Evolutionary conservation across 345 rosid genomes (phyloP).

Genomic region (Salix purpurea): DNA sequence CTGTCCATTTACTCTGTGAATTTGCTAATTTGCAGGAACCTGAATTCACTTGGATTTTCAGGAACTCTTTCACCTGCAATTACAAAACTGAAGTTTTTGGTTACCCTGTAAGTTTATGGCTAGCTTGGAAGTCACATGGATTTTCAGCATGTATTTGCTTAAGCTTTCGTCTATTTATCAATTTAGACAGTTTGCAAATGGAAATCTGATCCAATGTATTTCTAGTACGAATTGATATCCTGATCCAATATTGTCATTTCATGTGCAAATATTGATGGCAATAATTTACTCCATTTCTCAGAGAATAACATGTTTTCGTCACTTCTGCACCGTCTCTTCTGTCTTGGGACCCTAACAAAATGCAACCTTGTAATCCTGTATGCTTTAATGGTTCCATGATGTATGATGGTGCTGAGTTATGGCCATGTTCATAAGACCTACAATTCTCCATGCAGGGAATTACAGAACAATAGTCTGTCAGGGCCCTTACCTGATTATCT

Average conservation of each 20-base stretch:
- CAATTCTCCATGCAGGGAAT: constrained; percentile 55
- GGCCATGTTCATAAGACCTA: not conserved
- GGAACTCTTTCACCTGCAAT: constrained; percentile 77
- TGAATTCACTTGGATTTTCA: constrained; percentile 67
- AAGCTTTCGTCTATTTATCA: not conserved
- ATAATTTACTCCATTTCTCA: not conserved
- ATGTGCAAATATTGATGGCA: not conserved
- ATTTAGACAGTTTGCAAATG: not conserved
- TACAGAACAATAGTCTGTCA: constrained; percentile 67
- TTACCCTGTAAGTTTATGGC: constrained; percentile 51
- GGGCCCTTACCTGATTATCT: constrained; percentile 73
- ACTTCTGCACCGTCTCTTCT: too few relatives aligned
- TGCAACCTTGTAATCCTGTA: too few relatives aligned
- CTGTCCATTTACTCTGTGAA: constrained; percentile 3
- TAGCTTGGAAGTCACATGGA: not conserved
- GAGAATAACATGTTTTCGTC: not conserved
- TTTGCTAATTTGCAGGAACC: constrained; percentile 43
- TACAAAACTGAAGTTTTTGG: constrained; percentile 63
- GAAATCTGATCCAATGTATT: not conserved
- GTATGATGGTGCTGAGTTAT: not conserved
- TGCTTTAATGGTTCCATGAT: not conserved
- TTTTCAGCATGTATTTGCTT: not conserved
- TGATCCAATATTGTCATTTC: not conserved
- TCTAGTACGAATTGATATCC: not conserved
- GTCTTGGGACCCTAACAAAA: too few relatives aligned